Evolutionary conservation across 108 stramenopile genomes (phyloP), one percentile per base, ranked within the genome.

Genomic region (Cyclostephanos tholiformis): DNA sequence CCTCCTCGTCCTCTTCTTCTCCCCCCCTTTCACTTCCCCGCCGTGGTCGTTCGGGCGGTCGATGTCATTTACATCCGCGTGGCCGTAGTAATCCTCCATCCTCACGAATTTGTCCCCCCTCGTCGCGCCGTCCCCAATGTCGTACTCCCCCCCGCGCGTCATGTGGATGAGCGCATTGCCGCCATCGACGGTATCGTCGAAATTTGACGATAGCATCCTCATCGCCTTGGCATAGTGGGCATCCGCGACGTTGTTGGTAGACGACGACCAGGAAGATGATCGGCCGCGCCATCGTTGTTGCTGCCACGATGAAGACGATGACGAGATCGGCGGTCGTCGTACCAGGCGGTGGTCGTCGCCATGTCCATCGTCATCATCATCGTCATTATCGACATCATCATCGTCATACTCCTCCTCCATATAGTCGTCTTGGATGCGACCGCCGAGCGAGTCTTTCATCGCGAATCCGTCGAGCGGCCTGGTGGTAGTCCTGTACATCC

Each of bases 161-260:
- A 35, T 6, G 6, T 43, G 30, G 3, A 63, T 67, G 3, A 75
- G n/a, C 2, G 74, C 80, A 65, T 74, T 74, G 39, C 80, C 80
- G 51, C 80, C 73, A 20, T 69, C 48, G 1, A 20, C 50, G 8
- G 61, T 26, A 44, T 56, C 25, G 55, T 74, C 80, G 61, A 75
- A 81, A 19, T 48, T 17, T 4, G 74, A 75, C 22, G 69, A 75
- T 19, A 81, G 36, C 80, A 75, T 75, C 17, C 74, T 63, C 12
- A 81, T 30, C 13, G 80, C 73, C 58, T 81, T 75, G 69, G 74
- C 80, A 20, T 65, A 81, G 64, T 81, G 80, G 22, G 69, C 74
- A 55, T 81, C 71, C 46, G 78, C 78, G 6, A 41, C 9, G 17
- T 35, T 20, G 44, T 2, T 12, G 0, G 16, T 46, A 13, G 44